Conservation (phyloP, 2,329 filamentous ascomycete species). For the Colletotrichum sp. region DNA sequence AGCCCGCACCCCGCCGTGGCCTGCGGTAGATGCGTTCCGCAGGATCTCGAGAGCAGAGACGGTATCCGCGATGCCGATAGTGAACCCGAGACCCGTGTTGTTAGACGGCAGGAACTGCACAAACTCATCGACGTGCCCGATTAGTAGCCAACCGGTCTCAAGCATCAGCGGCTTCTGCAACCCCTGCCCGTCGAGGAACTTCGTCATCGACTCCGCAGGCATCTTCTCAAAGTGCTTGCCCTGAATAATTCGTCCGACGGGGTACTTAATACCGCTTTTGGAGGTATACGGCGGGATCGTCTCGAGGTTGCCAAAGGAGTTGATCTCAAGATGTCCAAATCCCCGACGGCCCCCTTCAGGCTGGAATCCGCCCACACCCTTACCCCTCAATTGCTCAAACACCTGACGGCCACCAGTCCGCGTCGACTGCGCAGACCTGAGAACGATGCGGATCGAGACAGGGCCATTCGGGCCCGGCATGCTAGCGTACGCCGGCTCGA, state of each 20-base stretch:
- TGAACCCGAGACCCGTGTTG: conserved; percentile 22
- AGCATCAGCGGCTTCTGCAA: conserved; percentile 38
- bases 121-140: conserved; percentile 40
- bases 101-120: conserved; percentile 33
- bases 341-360: conserved; percentile 22
- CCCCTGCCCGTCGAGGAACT: conserved; percentile 37
- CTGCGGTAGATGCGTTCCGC: conserved; percentile 21
- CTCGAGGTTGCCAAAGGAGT: conserved; percentile 38
- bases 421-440: conserved; percentile 32
- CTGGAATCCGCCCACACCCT: conserved; percentile 36
- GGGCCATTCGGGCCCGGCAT: conserved; percentile 41
- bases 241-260: not conserved
- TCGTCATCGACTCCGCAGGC: conserved; percentile 32
- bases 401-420: conserved; percentile 34
- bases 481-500: conserved; percentile 42
- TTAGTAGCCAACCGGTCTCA: conserved; percentile 34
- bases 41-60: conserved; percentile 28
- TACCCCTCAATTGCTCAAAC: conserved; percentile 34
- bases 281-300: conserved; percentile 37
- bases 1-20: conserved; percentile 24
- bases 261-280: not conserved
- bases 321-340: conserved; percentile 37
- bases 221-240: conserved; percentile 7
- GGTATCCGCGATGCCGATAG: conserved; percentile 27
- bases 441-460: conserved; percentile 35